Evolutionary conservation across 2,329 filamentous ascomycete genomes (phyloP).

Genomic region (Stagonosporopsis vannaccii): DNA sequence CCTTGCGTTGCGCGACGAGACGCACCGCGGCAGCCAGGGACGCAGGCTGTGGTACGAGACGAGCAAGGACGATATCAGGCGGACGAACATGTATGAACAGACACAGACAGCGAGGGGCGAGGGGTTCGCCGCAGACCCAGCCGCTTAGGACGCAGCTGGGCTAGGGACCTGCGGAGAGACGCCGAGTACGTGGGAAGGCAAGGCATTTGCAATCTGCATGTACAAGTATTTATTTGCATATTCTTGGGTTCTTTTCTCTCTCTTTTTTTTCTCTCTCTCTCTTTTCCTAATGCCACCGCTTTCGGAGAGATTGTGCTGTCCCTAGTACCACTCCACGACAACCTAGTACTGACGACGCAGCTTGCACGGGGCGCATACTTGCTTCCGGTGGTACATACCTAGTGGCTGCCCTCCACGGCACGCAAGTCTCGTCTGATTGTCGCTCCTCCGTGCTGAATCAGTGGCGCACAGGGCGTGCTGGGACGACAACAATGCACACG

Average conservation of each 20-base stretch:
- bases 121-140: not conserved
- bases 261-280: not conserved
- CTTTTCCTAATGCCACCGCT: not conserved
- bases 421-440: too few species aligned
- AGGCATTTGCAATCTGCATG: slow-evolving; percentile 20
- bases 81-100: slow-evolving; percentile 18
- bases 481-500: too few species aligned
- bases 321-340: too few species aligned
- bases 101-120: not conserved
- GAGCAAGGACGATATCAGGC: not conserved
- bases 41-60: not conserved
- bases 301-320: not conserved
- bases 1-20: too few species aligned
- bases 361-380: too few species aligned
- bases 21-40: too few species aligned
- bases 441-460: too few species aligned
- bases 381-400: too few species aligned
- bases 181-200: slow-evolving; percentile 10
- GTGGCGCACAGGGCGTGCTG: too few species aligned
- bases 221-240: slow-evolving; percentile 23
- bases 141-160: not conserved
- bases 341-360: too few species aligned
- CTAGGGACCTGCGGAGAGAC: not conserved
- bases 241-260: slow-evolving; percentile 7
- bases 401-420: too few species aligned